Percentiles rank a stretch among this genome's conserved stretches.
Conservation (phyloP, 2,329 filamentous ascomycete species). For the Huntiella savannae region DNA sequence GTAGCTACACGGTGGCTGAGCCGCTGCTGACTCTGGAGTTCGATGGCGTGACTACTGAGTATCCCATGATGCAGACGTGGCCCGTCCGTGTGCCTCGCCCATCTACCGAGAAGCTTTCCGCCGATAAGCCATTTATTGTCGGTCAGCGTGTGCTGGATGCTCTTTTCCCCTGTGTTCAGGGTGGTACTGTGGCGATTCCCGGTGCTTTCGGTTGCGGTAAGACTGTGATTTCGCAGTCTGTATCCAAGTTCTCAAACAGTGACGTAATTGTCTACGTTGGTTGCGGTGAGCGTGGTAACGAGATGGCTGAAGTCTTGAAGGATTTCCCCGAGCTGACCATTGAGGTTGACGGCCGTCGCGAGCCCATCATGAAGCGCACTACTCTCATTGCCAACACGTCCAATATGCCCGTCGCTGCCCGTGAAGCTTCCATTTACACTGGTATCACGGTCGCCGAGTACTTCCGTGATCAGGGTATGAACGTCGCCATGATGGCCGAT, state of each 20-base stretch:
- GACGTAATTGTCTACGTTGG: slow-evolving; percentile 98
- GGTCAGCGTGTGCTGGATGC: slow-evolving; percentile 93
- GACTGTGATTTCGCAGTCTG: slow-evolving; percentile 95
- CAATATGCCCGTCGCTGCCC: slow-evolving; percentile 97
- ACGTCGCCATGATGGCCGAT: slow-evolving; percentile 99
- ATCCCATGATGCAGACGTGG: slow-evolving; percentile 98
- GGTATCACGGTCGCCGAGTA: slow-evolving; percentile 91
- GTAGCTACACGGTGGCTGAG: slow-evolving; percentile 82
- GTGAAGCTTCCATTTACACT: slow-evolving; percentile 97
- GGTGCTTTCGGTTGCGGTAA: slow-evolving; percentile 98
- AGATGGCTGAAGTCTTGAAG: slow-evolving; percentile 99
- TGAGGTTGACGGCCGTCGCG: slow-evolving; percentile 79
- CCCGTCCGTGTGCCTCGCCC: slow-evolving; percentile 91
- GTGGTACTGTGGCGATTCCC: slow-evolving; percentile 93
- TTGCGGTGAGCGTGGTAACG: slow-evolving; percentile 80
- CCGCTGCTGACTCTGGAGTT: slow-evolving; percentile 95
- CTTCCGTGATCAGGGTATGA: slow-evolving; percentile 89
- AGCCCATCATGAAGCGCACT: slow-evolving; percentile 99
- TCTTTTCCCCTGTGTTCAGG: slow-evolving; percentile 88
- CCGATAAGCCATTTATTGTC: slow-evolving; percentile 81
- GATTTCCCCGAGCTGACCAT: slow-evolving; percentile 98
- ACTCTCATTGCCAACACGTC: slow-evolving; percentile 97
- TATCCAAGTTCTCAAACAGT: slow-evolving; percentile 99
- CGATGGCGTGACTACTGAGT: slow-evolving; percentile 83
- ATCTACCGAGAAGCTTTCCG: slow-evolving; percentile 75